Evolutionary conservation across 2,329 filamentous ascomycete genomes (phyloP).

Genomic region (Coleophoma cylindrospora): DNA sequence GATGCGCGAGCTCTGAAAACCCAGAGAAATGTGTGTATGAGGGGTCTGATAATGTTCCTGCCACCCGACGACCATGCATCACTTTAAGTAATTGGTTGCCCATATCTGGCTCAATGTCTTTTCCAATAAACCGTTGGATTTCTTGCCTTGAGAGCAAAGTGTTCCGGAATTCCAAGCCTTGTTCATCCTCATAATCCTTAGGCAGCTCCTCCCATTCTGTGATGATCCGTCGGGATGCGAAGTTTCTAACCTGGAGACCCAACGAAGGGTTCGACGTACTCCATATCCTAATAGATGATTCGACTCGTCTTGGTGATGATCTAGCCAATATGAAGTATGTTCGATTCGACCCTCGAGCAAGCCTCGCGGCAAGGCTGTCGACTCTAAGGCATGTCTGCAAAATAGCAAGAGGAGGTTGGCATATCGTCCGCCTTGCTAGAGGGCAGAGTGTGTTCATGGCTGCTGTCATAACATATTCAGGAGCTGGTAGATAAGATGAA

Average conservation of each 20-base stretch:
- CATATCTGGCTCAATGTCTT: slow-evolving; percentile 33
- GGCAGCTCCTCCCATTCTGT: slow-evolving; percentile 56
- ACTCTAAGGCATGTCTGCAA: slow-evolving; percentile 17
- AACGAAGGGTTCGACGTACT: slow-evolving; percentile 1
- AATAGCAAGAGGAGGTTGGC: slow-evolving; percentile 1
- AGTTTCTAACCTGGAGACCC: slow-evolving; percentile 6
- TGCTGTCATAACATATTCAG: not conserved
- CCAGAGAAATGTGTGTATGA: slow-evolving; percentile 26
- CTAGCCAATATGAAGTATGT: slow-evolving; percentile 8
- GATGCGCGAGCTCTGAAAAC: slow-evolving; percentile 29
- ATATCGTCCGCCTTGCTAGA: not conserved
- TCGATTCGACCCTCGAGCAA: slow-evolving; percentile 12
- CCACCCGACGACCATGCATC: slow-evolving; percentile 58
- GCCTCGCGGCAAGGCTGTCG: slow-evolving; percentile 16
- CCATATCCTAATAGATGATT: not conserved
- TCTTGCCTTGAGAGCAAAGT: slow-evolving; percentile 44
- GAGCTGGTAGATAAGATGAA: no score
- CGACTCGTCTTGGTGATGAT: no score
- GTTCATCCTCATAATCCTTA: slow-evolving; percentile 47
- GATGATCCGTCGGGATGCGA: slow-evolving; percentile 27
- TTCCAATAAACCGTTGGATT: slow-evolving; percentile 44
- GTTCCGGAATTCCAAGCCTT: slow-evolving; percentile 47
- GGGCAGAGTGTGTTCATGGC: slow-evolving; percentile 4
- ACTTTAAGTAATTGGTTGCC: slow-evolving; percentile 53
- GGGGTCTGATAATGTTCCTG: slow-evolving; percentile 59